Evolutionary conservation across 495 filamentous ascomycete genomes (phyloP).

Genomic region (Hypoxylon fragiforme): DNA sequence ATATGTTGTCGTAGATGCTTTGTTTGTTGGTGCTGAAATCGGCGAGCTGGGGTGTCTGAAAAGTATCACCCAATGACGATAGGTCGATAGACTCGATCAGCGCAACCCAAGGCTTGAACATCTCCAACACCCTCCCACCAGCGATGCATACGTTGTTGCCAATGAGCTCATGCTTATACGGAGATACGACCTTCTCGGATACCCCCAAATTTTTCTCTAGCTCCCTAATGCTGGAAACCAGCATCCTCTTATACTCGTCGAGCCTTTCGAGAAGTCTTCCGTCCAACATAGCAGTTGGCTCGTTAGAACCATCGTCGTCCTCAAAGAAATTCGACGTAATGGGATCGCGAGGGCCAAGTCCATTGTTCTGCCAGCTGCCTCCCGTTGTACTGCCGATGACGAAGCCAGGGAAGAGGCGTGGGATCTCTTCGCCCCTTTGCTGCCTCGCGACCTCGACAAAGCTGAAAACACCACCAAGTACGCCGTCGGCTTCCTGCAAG

Average conservation of each 20-base stretch:
- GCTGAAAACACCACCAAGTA: conserved; percentile 88
- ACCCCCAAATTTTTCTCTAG: conserved; percentile 81
- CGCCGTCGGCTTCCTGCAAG: conserved; percentile 91
- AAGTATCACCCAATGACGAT: conserved; percentile 68
- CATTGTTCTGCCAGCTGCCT: conserved; percentile 94
- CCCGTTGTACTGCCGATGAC: conserved; percentile 77
- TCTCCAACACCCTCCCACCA: conserved; percentile 77
- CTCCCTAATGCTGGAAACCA: conserved; percentile 78
- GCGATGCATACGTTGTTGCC: conserved; percentile 74
- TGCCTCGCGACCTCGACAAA: conserved; percentile 94
- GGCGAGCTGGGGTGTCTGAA: conserved; percentile 80
- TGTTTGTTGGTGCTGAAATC: conserved; percentile 93
- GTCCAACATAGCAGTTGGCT: conserved; percentile 75
- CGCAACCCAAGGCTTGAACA: conserved; percentile 84
- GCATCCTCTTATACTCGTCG: conserved; percentile 78
- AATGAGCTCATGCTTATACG: conserved; percentile 69
- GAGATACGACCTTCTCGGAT: conserved; percentile 75
- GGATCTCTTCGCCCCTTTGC: conserved; percentile 86
- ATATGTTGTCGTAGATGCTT: conserved; percentile 85
- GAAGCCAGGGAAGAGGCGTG: conserved; percentile 89
- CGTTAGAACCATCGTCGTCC: conserved; percentile 74
- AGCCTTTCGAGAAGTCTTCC: conserved; percentile 75
- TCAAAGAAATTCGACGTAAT: conserved; percentile 79
- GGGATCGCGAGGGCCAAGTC: conserved; percentile 67
- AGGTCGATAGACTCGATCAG: conserved; percentile 88